phyloP scores from a whole-genome alignment of 2,329 filamentous ascomycete species.

The Cercospora brassicicola region DNA sequence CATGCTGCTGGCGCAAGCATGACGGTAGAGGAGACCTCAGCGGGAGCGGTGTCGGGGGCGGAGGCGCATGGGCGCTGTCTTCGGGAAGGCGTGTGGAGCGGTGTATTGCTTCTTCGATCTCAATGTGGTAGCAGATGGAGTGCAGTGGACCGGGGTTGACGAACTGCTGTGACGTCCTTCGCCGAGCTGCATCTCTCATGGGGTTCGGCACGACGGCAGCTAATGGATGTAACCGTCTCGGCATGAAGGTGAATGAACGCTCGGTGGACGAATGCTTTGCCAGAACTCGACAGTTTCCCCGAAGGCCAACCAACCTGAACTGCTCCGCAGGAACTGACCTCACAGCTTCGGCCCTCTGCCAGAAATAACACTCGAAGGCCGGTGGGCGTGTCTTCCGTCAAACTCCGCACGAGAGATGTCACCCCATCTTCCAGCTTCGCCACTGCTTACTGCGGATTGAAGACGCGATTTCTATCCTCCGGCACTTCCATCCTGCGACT shows the following conservation, averaged over 20 bases:
- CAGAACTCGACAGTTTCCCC: not conserved
- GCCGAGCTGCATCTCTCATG: not conserved
- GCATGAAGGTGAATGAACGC: not conserved
- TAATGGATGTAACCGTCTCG: too few species aligned
- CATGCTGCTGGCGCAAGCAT: constrained; percentile 42
- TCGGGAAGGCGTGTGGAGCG: not conserved
- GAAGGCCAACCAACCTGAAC: not conserved
- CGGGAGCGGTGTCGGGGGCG: not conserved
- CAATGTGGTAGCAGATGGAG: not conserved
- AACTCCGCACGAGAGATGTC: not conserved
- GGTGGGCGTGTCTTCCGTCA: not conserved
- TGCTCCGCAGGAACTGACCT: not conserved
- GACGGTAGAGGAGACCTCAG: not conserved
- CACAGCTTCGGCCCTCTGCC: not conserved
- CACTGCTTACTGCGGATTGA: not conserved
- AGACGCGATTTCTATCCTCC: not conserved
- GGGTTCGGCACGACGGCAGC: not conserved
- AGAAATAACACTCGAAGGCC: not conserved
- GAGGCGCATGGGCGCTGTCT: not conserved
- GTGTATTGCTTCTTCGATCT: not conserved
- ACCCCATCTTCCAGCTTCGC: not conserved
- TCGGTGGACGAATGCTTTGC: not conserved
- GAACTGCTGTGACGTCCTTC: not conserved
- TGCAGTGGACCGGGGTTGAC: not conserved
- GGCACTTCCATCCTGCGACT: not conserved